Percentiles rank a stretch among this genome's conserved stretches.
phyloP scores from a whole-genome alignment of 345 rosid genomes.

The Barbarea vulgaris region DNA sequence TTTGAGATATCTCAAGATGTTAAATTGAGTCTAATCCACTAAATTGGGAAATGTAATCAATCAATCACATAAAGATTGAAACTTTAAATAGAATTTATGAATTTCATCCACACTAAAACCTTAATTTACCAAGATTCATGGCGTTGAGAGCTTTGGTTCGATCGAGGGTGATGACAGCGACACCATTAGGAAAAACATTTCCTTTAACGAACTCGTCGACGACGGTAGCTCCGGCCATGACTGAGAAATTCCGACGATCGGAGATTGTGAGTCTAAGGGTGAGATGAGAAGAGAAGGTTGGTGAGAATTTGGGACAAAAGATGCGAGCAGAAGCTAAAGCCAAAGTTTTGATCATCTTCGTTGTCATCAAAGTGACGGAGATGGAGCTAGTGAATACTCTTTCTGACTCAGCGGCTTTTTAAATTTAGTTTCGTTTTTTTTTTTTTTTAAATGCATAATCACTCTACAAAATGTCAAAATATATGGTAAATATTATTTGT shows the following conservation, averaged over 20 bases:
- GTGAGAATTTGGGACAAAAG: conserved; percentile 14
- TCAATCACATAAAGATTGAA: not conserved
- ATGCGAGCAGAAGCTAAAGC: conserved; percentile 15
- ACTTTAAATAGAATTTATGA: not conserved
- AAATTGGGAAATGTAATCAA: no score
- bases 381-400: not conserved
- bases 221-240: conserved; percentile 54
- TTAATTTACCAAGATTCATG: conserved; percentile 70
- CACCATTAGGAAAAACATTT: conserved; percentile 73
- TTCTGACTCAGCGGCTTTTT: not conserved
- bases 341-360: conserved; percentile 33
- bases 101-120: not conserved
- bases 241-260: conserved; percentile 41
- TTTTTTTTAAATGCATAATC: no score
- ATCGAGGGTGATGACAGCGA: conserved; percentile 89
- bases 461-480: no score
- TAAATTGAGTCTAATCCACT: no score
- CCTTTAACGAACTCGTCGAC: conserved; percentile 78
- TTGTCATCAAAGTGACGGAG: conserved; percentile 8
- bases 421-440: no score
- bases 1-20: no score
- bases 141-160: conserved; percentile 97
- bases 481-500: no score
- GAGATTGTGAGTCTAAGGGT: conserved; percentile 21
- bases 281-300: conserved; percentile 6